These are phyloP conservation scores for Lepidium sativum DNA, from an alignment of 345 rosid genomes.

Conservation along the genomic window DNA sequence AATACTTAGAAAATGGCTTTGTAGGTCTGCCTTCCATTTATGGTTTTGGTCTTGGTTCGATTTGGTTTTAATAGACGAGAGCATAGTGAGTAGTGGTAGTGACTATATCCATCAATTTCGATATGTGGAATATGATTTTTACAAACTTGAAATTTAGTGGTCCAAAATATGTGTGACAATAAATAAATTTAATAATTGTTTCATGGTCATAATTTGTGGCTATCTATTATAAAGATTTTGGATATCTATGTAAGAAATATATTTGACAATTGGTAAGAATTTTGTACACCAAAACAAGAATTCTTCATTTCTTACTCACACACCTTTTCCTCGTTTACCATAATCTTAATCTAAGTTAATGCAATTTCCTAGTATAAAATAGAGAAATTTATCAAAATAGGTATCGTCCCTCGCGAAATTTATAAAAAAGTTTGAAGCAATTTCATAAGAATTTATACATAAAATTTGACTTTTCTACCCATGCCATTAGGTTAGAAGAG, in stretches of 20 bases:
- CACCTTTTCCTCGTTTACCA: conserved; percentile 2
- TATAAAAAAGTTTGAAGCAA: too few relatives aligned
- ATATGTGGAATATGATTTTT: neutral
- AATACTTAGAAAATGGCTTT: too few relatives aligned
- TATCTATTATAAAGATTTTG: conserved; percentile 1
- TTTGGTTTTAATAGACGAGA: neutral
- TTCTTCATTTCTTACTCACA: conserved; percentile 2
- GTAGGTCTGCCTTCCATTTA: too few relatives aligned
- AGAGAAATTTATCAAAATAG: too few relatives aligned
- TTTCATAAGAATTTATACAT: too few relatives aligned
- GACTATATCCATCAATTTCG: neutral
- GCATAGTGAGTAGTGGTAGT: neutral
- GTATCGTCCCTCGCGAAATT: too few relatives aligned
- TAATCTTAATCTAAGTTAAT: neutral
- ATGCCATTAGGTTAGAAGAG: too few relatives aligned
- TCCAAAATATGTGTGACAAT: conserved; percentile 11
- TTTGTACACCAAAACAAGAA: neutral
- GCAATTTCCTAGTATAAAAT: too few relatives aligned
- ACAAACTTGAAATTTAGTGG: neutral
- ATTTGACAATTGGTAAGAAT: neutral
- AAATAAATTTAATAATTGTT: neutral
- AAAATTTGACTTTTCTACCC: too few relatives aligned
- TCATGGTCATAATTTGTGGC: conserved; percentile 4
- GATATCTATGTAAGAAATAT: neutral
- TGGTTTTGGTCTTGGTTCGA: neutral